phyloP scores from a whole-genome alignment of 495 filamentous ascomycete genomes.

The Aspergillus taichungensis region DNA sequence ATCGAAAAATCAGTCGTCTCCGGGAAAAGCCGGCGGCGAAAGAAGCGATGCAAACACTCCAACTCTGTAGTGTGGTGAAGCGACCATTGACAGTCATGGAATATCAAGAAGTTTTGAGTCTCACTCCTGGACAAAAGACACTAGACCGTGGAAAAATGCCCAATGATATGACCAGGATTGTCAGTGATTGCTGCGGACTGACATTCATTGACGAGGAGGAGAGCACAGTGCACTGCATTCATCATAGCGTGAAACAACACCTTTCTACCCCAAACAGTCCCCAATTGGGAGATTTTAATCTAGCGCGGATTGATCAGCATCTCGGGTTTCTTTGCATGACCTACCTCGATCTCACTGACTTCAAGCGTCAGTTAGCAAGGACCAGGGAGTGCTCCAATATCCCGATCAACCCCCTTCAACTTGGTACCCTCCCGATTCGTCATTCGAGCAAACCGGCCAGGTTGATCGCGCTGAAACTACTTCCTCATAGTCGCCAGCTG shows the following conservation, averaged over 20 bases:
- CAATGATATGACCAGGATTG: constrained; percentile 18
- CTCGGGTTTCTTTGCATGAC: constrained; percentile 25
- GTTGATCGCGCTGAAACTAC: too few relatives aligned
- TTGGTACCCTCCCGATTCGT: too few relatives aligned
- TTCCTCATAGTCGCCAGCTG: too few relatives aligned
- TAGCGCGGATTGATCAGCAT: neutral
- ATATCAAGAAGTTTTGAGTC: constrained; percentile 21
- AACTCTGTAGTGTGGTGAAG: constrained; percentile 12
- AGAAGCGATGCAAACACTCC: constrained; percentile 14
- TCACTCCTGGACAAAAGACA: constrained; percentile 11
- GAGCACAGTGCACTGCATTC: constrained; percentile 21
- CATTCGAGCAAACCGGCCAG: too few relatives aligned
- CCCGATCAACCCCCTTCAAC: too few relatives aligned
- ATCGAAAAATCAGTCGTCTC: constrained; percentile 16
- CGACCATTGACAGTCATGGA: constrained; percentile 16
- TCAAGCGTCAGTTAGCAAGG: constrained; percentile 14
- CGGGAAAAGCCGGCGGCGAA: neutral
- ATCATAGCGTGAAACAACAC: constrained; percentile 24
- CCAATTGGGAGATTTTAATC: neutral
- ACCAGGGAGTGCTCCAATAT: neutral
- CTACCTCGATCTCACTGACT: constrained; percentile 28
- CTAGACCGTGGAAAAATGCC: constrained; percentile 8
- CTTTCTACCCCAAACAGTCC: constrained; percentile 6
- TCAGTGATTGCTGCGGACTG: constrained; percentile 21
- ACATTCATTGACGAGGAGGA: constrained; percentile 26